phyloP scores from a whole-genome alignment of 2,329 filamentous ascomycete genomes.

The Xylariaceae sp. region DNA sequence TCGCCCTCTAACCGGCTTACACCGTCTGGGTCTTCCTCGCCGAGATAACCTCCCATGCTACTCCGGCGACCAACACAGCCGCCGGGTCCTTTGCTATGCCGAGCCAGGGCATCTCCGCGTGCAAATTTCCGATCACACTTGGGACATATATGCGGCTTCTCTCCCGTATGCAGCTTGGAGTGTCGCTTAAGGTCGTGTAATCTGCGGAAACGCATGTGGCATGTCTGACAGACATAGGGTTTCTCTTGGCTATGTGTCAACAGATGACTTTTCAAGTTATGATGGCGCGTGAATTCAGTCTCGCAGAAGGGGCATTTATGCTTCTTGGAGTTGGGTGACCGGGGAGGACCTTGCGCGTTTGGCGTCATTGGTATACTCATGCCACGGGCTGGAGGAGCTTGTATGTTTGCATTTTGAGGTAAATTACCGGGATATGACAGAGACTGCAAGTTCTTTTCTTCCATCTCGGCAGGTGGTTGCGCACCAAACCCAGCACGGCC shows the following conservation, averaged over 20 bases:
- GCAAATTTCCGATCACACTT: conserved; percentile 95
- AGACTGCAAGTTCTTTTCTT: conserved; percentile 47
- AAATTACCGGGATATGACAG: conserved; percentile 52
- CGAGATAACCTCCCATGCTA: conserved; percentile 76
- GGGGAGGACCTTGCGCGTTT: conserved; percentile 46
- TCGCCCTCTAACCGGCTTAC: conserved; percentile 44
- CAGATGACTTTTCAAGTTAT: conserved; percentile 95
- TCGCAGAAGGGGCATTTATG: conserved; percentile 96
- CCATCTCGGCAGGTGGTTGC: conserved; percentile 44
- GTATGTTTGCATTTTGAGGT: conserved; percentile 39
- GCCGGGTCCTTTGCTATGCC: conserved; percentile 92
- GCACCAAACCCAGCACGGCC: conserved; percentile 37
- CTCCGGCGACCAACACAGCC: conserved; percentile 88
- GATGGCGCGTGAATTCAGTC: conserved; percentile 94
- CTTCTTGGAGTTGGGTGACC: conserved; percentile 73
- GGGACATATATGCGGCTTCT: conserved; percentile 88
- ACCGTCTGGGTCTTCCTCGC: conserved; percentile 66
- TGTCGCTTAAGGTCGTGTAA: conserved; percentile 95
- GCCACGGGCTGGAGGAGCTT: conserved; percentile 44
- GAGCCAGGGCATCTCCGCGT: conserved; percentile 85
- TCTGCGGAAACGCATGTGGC: conserved; percentile 83
- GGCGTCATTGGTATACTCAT: conserved; percentile 55
- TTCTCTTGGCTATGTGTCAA: conserved; percentile 98
- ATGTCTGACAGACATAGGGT: conserved; percentile 90
- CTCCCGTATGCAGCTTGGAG: conserved; percentile 92